phyloP scores from a whole-genome alignment of 2,329 filamentous ascomycete species.

The Colletotrichum scovillei region DNA sequence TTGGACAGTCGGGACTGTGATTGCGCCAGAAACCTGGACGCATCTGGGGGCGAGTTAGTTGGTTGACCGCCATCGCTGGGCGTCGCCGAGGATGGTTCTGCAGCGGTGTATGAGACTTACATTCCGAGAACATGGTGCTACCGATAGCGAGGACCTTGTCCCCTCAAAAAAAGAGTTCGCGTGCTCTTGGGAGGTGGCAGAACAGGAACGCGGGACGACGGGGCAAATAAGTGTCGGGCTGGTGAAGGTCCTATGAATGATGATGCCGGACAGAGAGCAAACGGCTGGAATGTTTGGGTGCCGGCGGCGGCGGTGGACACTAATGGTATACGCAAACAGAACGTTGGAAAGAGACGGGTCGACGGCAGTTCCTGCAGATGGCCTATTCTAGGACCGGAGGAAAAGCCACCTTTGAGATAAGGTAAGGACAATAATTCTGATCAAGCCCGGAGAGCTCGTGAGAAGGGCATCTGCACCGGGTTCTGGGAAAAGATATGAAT shows the following conservation, averaged over 20 bases:
- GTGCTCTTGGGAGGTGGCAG: conserved; percentile 7
- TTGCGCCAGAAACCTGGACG: conserved; percentile 95
- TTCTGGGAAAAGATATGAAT: conserved; percentile 27
- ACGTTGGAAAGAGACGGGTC: not conserved
- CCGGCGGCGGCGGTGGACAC: conserved; percentile 21
- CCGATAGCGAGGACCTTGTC: conserved; percentile 34
- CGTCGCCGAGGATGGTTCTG: conserved; percentile 35
- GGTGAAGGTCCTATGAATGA: conserved; percentile 16
- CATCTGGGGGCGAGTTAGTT: conserved; percentile 71
- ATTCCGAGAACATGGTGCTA: conserved; percentile 75
- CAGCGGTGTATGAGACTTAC: conserved; percentile 63
- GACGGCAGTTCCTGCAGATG: not conserved
- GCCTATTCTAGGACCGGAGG: not conserved
- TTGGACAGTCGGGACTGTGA: conserved; percentile 89
- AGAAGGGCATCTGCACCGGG: conserved; percentile 31
- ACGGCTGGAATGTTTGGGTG: conserved; percentile 29
- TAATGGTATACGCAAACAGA: conserved; percentile 32
- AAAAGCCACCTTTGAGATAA: not conserved
- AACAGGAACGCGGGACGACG: conserved; percentile 24
- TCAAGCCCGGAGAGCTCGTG: conserved; percentile 31
- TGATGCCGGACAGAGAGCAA: conserved; percentile 31
- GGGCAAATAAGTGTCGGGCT: conserved; percentile 20
- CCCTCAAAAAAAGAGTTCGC: conserved; percentile 20
- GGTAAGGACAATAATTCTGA: not conserved
- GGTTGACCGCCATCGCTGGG: conserved; percentile 16